Evolutionary conservation across 75 land plant species (phyloP).

Genomic region (Isoetes taiwanensis): DNA sequence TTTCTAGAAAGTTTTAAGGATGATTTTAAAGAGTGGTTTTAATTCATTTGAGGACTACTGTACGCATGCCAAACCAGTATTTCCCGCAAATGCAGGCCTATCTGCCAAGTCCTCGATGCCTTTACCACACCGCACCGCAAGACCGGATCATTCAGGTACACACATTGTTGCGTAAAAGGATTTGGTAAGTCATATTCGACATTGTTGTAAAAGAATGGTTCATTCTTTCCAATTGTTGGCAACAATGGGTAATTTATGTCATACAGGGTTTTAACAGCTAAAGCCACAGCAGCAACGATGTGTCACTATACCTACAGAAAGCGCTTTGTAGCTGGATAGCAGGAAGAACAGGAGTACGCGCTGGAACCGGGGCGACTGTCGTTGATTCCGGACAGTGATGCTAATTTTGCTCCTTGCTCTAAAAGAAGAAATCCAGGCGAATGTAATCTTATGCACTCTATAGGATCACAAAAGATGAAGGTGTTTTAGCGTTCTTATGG

Average conservation of each 20-base stretch:
- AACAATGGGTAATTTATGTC: too few species aligned
- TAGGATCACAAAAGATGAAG: conserved; percentile 68
- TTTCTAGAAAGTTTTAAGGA: too few species aligned
- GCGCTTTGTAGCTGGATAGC: conserved; percentile 86
- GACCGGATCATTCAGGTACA: conserved; percentile 61
- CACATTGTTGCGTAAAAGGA: background rate
- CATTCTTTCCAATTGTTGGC: too few species aligned
- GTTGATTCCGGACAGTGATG: conserved; percentile 85
- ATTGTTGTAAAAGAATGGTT: background rate
- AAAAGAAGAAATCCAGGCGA: conserved; percentile 58
- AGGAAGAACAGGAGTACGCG: conserved; percentile 76
- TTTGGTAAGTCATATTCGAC: background rate
- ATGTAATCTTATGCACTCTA: conserved; percentile 86
- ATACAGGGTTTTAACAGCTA: conserved; percentile 69
- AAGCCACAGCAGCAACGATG: conserved; percentile 70
- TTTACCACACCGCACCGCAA: conserved; percentile 82
- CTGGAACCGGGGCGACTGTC: conserved; percentile 91
- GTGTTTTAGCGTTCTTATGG: conserved; percentile 88
- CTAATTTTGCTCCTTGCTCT: conserved; percentile 70
- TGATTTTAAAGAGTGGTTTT: too few species aligned
- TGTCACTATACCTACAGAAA: conserved; percentile 84
- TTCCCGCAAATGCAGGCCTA: conserved; percentile 81
- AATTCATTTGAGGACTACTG: too few species aligned
- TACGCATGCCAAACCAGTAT: too few species aligned
- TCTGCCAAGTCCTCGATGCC: conserved; percentile 81